These are phyloP conservation scores for Cicer arietinum DNA, from an alignment of 306 rosid genomes.

Conservation along the genomic window DNA sequence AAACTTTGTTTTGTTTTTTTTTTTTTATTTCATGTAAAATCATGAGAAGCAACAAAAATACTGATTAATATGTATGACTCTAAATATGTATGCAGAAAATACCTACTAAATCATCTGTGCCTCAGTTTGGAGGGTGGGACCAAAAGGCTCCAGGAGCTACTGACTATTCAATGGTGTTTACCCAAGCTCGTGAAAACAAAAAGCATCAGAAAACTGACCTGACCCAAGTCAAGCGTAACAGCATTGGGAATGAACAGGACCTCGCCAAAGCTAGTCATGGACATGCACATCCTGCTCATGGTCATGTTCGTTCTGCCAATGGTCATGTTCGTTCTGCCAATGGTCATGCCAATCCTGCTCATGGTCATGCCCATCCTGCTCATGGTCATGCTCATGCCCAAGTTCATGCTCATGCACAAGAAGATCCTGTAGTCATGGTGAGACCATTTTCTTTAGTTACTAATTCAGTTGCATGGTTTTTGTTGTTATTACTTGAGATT, in stretches of 20 bases:
- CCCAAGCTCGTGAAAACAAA: slow-evolving; percentile 69
- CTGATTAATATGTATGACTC: neutral
- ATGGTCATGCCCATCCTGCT: slow-evolving; percentile 33
- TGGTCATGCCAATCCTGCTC: slow-evolving; percentile 16
- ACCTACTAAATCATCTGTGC: slow-evolving; percentile 59
- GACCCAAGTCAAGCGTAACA: slow-evolving; percentile 55
- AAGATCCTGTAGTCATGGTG: slow-evolving; percentile 42
- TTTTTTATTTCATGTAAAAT: neutral
- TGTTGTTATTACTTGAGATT: slow-evolving; percentile 2
- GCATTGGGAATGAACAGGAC: slow-evolving; percentile 47
- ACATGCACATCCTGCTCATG: slow-evolving; percentile 31
- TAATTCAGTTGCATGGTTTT: neutral
- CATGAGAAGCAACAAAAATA: slow-evolving; percentile 12
- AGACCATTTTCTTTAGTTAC: slow-evolving; percentile 32
- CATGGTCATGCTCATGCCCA: neutral
- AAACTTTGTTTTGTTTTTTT: neutral
- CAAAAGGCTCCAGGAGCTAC: slow-evolving; percentile 54
- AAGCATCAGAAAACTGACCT: slow-evolving; percentile 62
- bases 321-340: slow-evolving; percentile 20
- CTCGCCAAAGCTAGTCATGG: neutral
- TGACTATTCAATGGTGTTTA: slow-evolving; percentile 67
- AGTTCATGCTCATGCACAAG: slow-evolving; percentile 18
- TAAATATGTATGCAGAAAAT: slow-evolving; percentile 49
- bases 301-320: neutral
- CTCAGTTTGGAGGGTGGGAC: slow-evolving; percentile 94